Evolutionary conservation across 2,329 filamentous ascomycete species (phyloP).

Genomic region (Fusarium pilosicola): DNA sequence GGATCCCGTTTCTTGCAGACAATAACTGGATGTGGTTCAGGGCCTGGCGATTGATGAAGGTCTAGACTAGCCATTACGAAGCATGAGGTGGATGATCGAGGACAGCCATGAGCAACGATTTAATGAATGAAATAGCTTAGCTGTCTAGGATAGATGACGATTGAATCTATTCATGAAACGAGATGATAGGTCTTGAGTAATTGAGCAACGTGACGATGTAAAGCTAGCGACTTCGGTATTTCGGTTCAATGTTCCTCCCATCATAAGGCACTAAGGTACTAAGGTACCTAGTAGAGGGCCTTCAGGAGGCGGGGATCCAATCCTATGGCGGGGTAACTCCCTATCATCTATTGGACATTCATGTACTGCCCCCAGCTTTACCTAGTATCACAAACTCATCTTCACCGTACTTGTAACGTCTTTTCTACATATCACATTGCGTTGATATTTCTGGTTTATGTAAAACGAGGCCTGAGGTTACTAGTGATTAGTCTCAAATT

Average conservation of each 20-base stretch:
- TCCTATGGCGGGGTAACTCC: slow-evolving; percentile 35
- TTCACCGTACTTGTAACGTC: slow-evolving; percentile 29
- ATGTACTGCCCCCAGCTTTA: background rate
- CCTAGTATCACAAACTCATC: background rate
- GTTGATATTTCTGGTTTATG: background rate
- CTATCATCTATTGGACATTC: slow-evolving; percentile 5
- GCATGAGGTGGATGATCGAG: slow-evolving; percentile 36
- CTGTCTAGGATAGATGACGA: slow-evolving; percentile 57
- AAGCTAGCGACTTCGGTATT: background rate
- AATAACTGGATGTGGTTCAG: slow-evolving; percentile 46
- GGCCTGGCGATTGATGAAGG: slow-evolving; percentile 43
- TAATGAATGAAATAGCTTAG: slow-evolving; percentile 31
- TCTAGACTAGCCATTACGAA: slow-evolving; percentile 49
- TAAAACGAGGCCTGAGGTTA: background rate
- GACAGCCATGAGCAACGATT: slow-evolving; percentile 39
- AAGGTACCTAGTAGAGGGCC: background rate
- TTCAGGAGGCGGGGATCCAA: slow-evolving; percentile 12
- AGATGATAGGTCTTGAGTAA: background rate
- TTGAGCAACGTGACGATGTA: background rate
- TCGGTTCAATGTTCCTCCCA: background rate
- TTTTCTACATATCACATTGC: slow-evolving; percentile 1
- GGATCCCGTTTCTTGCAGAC: slow-evolving; percentile 39
- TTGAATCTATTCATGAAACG: slow-evolving; percentile 61
- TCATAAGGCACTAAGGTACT: background rate
- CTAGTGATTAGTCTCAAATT: background rate